Conservation (phyloP, 2,329 filamentous ascomycete species). For the Cercospora janseana region DNA sequence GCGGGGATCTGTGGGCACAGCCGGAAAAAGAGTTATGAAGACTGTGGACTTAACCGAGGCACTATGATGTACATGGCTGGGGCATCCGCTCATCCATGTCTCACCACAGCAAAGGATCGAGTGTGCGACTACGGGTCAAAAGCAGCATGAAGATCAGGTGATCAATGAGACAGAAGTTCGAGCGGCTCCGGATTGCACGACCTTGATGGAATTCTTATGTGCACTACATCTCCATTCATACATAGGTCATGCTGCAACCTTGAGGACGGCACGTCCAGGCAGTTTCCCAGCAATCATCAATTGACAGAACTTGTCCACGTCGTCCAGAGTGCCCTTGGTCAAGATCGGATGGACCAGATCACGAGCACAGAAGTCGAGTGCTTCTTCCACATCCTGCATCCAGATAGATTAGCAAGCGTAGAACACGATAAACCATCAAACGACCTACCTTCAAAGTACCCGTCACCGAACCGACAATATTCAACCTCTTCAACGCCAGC, state of each 20-base stretch:
- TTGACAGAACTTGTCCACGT: slow-evolving; percentile 43
- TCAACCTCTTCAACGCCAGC: slow-evolving; percentile 43
- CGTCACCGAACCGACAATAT: slow-evolving; percentile 45
- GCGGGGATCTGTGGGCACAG: slow-evolving; percentile 6
- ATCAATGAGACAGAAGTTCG: neutral
- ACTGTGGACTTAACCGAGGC: slow-evolving; percentile 6
- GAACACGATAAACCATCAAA: slow-evolving; percentile 1
- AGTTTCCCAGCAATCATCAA: slow-evolving; percentile 43
- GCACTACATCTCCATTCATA: neutral
- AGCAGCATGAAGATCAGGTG: neutral
- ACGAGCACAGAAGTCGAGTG: slow-evolving; percentile 46
- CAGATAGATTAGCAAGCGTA: neutral
- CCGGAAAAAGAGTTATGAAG: slow-evolving; percentile 3
- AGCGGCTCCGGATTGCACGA: neutral
- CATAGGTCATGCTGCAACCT: slow-evolving; percentile 32
- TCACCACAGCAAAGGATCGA: neutral
- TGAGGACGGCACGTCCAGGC: slow-evolving; percentile 44
- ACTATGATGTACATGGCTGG: neutral
- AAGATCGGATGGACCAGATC: slow-evolving; percentile 44
- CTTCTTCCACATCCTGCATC: slow-evolving; percentile 46
- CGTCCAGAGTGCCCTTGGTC: slow-evolving; percentile 40
- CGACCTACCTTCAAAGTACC: slow-evolving; percentile 42
- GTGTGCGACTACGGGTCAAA: too few species aligned
- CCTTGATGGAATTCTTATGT: slow-evolving; percentile 15
- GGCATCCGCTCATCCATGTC: slow-evolving; percentile 7